Evolutionary conservation across 495 filamentous ascomycete genomes (phyloP).

Genomic region (Aspergillus diversus): DNA sequence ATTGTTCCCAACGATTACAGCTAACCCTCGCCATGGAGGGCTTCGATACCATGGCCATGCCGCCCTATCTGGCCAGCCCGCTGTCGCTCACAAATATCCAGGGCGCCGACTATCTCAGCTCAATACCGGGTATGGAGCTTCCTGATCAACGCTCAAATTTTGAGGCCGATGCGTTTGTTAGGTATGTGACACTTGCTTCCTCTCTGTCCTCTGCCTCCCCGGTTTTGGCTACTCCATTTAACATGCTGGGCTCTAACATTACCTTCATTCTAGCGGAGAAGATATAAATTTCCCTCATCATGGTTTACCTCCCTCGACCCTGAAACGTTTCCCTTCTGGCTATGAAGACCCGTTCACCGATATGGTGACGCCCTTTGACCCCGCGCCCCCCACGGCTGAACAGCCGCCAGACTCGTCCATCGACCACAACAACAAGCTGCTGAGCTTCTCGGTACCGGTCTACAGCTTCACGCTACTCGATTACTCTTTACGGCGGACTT

Average conservation of each 20-base stretch:
- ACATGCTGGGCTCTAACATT: slow-evolving; percentile 10
- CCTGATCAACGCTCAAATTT: slow-evolving; percentile 61
- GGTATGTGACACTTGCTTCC: slow-evolving; percentile 40
- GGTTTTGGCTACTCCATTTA: no score
- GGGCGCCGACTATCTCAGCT: slow-evolving; percentile 54
- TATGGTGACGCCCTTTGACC: slow-evolving; percentile 56
- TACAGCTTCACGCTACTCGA: slow-evolving; percentile 73
- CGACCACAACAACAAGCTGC: slow-evolving; percentile 76
- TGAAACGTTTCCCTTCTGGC: slow-evolving; percentile 51
- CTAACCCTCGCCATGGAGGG: slow-evolving; percentile 56
- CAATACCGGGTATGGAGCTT: slow-evolving; percentile 57
- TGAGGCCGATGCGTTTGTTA: slow-evolving; percentile 62
- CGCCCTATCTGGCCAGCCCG: slow-evolving; percentile 59
- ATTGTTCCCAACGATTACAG: slow-evolving; percentile 7
- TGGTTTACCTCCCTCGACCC: slow-evolving; percentile 33
- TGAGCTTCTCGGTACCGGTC: slow-evolving; percentile 74
- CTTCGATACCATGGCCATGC: slow-evolving; percentile 67
- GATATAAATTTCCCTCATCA: slow-evolving; percentile 46
- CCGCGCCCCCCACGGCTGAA: slow-evolving; percentile 40
- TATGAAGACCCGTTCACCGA: slow-evolving; percentile 73
- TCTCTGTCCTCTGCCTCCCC: background rate
- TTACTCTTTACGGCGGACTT: slow-evolving; percentile 62
- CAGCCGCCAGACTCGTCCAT: slow-evolving; percentile 49
- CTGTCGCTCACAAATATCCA: slow-evolving; percentile 57
- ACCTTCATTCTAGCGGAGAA: slow-evolving; percentile 32